A percentile compares a stretch with the other conserved stretches of the same genome.
Evolutionary conservation across 352 stramenopile genomes (phyloP).

Genomic region (Globisporangium orthogonon): DNA sequence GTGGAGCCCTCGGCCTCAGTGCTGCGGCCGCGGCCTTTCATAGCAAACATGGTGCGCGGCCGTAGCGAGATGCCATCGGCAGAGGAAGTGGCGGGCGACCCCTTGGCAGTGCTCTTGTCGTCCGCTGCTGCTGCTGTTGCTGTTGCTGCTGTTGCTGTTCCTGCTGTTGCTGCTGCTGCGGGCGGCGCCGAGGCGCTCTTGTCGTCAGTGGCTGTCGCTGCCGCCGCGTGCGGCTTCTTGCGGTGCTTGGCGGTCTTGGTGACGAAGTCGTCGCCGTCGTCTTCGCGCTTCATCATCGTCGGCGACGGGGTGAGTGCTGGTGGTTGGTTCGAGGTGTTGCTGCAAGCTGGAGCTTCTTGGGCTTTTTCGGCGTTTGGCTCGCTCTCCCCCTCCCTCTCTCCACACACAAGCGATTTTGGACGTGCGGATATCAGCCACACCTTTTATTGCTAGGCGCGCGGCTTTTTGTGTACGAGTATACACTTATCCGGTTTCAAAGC

Average conservation of each 20-base stretch:
- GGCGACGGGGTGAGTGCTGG: background rate
- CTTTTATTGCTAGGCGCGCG: no score
- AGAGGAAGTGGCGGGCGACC: background rate
- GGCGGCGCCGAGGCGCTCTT: background rate
- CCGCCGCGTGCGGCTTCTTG: conserved; percentile 37
- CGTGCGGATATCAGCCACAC: no score
- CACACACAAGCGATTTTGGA: no score
- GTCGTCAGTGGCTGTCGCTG: conserved; percentile 6
- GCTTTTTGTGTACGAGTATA: no score
- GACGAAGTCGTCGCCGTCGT: conserved; percentile 67
- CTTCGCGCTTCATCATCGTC: conserved; percentile 23
- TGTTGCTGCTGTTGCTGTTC: background rate
- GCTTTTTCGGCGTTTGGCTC: no score
- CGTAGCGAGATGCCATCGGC: conserved; percentile 59
- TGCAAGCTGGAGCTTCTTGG: background rate
- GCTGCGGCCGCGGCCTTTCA: conserved; percentile 70
- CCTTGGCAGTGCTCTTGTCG: background rate
- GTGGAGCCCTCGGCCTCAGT: conserved; percentile 62
- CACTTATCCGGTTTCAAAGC: no score
- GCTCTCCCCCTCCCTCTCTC: no score
- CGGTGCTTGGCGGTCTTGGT: conserved; percentile 70
- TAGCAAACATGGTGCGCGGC: conserved; percentile 87
- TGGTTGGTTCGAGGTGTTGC: background rate
- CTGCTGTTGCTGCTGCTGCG: no score
- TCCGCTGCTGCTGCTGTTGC: conserved; percentile 6